These are phyloP conservation scores for Zygoascus bituminiphila DNA, from an alignment of 805 yeast species.

Conservation along the genomic window DNA sequence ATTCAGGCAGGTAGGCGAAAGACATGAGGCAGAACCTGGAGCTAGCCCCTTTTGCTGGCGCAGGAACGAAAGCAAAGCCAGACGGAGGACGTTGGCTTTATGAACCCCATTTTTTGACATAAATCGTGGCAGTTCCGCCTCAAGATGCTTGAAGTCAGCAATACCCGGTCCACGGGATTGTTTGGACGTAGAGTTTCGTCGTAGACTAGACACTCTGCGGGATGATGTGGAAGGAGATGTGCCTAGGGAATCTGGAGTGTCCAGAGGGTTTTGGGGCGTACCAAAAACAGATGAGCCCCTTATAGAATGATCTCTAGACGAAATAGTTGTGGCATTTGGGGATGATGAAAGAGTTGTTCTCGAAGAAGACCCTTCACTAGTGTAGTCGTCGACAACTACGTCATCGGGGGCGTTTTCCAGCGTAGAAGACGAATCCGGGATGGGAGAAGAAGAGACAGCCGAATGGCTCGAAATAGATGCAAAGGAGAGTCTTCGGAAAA, in stretches of 20 bases:
- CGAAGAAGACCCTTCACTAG: background rate
- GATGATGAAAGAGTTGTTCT: constrained; percentile 7
- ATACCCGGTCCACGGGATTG: constrained; percentile 6
- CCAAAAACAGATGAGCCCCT: constrained; percentile 2
- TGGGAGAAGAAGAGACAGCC: background rate
- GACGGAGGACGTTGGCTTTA: constrained; percentile 34
- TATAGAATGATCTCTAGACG: constrained; percentile 9
- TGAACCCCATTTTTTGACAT: constrained; percentile 24
- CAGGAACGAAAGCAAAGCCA: constrained; percentile 34
- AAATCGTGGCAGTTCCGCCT: constrained; percentile 24
- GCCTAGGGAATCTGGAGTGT: constrained; percentile 1
- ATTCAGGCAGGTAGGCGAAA: constrained; percentile 2
- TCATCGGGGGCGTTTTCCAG: background rate
- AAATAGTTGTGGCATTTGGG: constrained; percentile 16
- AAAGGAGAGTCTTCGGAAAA: background rate
- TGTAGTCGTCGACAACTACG: background rate
- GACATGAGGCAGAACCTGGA: constrained; percentile 17
- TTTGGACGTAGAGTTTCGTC: background rate
- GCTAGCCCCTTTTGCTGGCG: constrained; percentile 21
- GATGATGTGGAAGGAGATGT: background rate
- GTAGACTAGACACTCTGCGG: background rate
- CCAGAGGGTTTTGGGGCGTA: constrained; percentile 2
- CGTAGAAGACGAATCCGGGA: background rate
- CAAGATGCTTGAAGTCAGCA: constrained; percentile 23
- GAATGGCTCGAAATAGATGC: background rate